Conservation (phyloP, 2,329 filamentous ascomycete genomes). For the Aspergillus quadricinctus region DNA sequence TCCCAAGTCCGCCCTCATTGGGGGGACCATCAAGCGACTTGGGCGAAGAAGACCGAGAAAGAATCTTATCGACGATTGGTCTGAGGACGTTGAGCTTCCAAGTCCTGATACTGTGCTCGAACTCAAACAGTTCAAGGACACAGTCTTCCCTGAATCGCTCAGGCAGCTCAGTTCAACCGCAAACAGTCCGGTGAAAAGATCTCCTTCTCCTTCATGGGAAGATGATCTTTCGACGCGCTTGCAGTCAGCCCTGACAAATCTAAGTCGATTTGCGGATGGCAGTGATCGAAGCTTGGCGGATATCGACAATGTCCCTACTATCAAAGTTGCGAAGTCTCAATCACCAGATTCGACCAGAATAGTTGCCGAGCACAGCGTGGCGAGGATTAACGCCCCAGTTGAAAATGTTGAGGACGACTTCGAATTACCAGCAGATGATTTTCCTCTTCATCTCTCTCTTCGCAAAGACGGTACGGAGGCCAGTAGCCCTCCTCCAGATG, state of each 20-base stretch:
- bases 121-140: slow-evolving; percentile 60
- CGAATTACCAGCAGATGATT: slow-evolving; percentile 64
- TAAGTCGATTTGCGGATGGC: slow-evolving; percentile 60
- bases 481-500: slow-evolving; percentile 60
- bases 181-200: slow-evolving; percentile 37
- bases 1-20: slow-evolving; percentile 81
- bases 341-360: slow-evolving; percentile 50
- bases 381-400: slow-evolving; percentile 38
- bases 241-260: slow-evolving; percentile 51
- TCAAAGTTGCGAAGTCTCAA: slow-evolving; percentile 62
- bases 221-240: slow-evolving; percentile 44
- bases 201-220: slow-evolving; percentile 24
- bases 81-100: slow-evolving; percentile 70
- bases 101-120: slow-evolving; percentile 53
- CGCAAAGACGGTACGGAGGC: slow-evolving; percentile 61
- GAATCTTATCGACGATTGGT: slow-evolving; percentile 75
- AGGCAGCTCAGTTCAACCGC: slow-evolving; percentile 58
- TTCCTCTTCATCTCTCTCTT: slow-evolving; percentile 57
- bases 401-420: slow-evolving; percentile 72
- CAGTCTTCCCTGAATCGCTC: slow-evolving; percentile 63
- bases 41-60: slow-evolving; percentile 70
- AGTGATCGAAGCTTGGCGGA: slow-evolving; percentile 54
- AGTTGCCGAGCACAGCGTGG: slow-evolving; percentile 49
- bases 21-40: slow-evolving; percentile 87
- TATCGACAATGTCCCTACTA: slow-evolving; percentile 62